Evolutionary conservation across 139 green algal species (phyloP), one percentile per base, ranked within the genome.

Genomic region (Zygnema cylindricum): DNA sequence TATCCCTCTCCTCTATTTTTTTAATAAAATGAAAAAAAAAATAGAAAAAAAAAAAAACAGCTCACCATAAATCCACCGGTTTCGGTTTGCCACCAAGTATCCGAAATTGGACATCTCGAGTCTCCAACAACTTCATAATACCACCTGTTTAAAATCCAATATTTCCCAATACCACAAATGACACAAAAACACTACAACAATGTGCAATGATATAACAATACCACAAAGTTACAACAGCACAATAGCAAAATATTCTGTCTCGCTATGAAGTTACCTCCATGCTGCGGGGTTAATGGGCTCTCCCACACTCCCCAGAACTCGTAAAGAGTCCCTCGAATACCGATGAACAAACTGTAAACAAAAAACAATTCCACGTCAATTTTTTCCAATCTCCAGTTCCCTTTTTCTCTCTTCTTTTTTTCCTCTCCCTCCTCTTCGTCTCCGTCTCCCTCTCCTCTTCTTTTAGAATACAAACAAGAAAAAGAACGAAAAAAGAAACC

Each of bases 41-140:
- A n/a, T n/a, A n/a, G n/a, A n/a, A n/a, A n/a, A n/a, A n/a, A n/a
- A n/a, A n/a, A n/a, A n/a, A n/a, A n/a, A n/a, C n/a, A n/a, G n/a
- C n/a, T 23, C 54, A 92, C 88, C 89, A 92, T 92, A 38, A 77
- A 82, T 75, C 49, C 86, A 1, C 95, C 96, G n/a, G 96, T 98
- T 94, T 98, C 97, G 21, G 96, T 99, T 94, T 98, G 96, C 97
- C 97, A 99, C 96, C 95, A 99, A 0, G 97, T 99, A 94, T 99
- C 97, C 0, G 98, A 92, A 49, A 99, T 95, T 21, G 96, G 94
- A 87, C 95, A 98, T n/a, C 94, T 89, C 55, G 75, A 77, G 43
- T 91, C 86, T 23, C 94, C 94, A 2, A 95, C 77, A 25, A 96
- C 93, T 42, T 96, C 91, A 76, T 96, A 43, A 90, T 98, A 98